Base-by-base conservation (phyloP, 495 filamentous ascomycete genomes). In the Pseudomonodictys pantanalensis region DNA sequence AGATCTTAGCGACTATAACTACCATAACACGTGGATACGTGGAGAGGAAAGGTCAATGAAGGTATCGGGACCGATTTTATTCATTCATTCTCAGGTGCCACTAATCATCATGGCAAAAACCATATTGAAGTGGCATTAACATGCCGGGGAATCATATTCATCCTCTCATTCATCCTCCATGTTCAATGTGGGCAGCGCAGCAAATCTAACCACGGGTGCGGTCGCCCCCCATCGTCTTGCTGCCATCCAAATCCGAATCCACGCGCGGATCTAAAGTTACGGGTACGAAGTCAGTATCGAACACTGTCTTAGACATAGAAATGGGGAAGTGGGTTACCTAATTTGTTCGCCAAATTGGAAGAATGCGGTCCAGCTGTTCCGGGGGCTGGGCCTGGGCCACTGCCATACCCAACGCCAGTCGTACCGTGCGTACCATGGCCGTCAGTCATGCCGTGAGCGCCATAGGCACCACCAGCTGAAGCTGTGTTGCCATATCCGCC, bases 181-280 rank as follows among this genome's bases (percentile, higher is more conserved):
- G 12, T 12, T 46, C 5, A 23, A n/a, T 12, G 25, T 23, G 10
- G 18, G 15, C 17, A 52, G 33, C 42, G 47, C 26, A 46, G 24
- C 35, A 12, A 15, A 10, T 48, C 22, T 44, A 44, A 45, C 39
- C 47, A 45, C 62, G 52, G 15, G 67, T 68, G 41, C 56, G 44
- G 52, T 68, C 56, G n/a, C 65, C 68, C 17, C 66, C 68, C 5
- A 58, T 20, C 22, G 62, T 69, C 39, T 68, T 63, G 44, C 59
- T 68, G 20, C 51, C 60, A 53, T 75, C 72, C 4, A 62, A 60
- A 51, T 78, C 75, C 29, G 73, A 75, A 58, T 81, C 79, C 0
- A 81, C 77, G 35, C 76, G 75, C 32, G 80, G 79, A 58, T 83
- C 80, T 23, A n/a, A n/a, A n/a, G n/a, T n/a, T n/a, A n/a, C n/a